phyloP scores from a whole-genome alignment of 805 yeast species.

The Metschnikowia sp. region DNA sequence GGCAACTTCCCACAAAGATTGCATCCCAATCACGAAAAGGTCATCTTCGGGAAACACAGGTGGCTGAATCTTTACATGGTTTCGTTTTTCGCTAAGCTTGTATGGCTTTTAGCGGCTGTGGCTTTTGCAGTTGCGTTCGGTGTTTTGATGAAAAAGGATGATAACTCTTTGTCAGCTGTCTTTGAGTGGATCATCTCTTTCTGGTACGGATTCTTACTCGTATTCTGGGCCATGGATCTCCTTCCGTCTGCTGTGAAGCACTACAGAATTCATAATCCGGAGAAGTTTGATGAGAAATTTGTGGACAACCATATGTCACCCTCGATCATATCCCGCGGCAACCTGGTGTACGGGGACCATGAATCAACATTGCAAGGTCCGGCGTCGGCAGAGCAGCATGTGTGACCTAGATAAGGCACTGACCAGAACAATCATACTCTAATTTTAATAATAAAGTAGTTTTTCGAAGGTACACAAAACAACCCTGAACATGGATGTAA shows the following conservation, averaged over 20 bases:
- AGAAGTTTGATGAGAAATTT: slow-evolving; percentile 18
- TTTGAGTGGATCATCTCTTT: slow-evolving; percentile 89
- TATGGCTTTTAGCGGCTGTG: slow-evolving; percentile 67
- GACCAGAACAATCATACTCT: too few species aligned
- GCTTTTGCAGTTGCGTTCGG: slow-evolving; percentile 70
- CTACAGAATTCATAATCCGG: slow-evolving; percentile 29
- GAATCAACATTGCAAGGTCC: slow-evolving; percentile 1
- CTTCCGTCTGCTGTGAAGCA: slow-evolving; percentile 52
- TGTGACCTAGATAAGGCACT: neutral
- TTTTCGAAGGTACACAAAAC: too few species aligned
- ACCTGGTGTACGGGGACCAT: slow-evolving; percentile 2
- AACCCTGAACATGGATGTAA: too few species aligned
- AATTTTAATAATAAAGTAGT: too few species aligned
- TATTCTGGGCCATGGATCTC: slow-evolving; percentile 66
- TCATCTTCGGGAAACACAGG: slow-evolving; percentile 35
- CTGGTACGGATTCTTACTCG: slow-evolving; percentile 70
- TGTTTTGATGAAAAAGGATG: slow-evolving; percentile 31
- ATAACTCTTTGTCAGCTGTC: slow-evolving; percentile 49
- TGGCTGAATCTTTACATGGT: slow-evolving; percentile 42
- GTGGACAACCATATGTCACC: slow-evolving; percentile 19
- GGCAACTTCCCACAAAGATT: slow-evolving; percentile 36
- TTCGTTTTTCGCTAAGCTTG: slow-evolving; percentile 50
- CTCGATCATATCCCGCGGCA: neutral
- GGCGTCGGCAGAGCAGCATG: neutral
- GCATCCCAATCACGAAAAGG: slow-evolving; percentile 37